Evolutionary conservation across 2,329 filamentous ascomycete species (phyloP).

Genomic region (Bisporella sp.): DNA sequence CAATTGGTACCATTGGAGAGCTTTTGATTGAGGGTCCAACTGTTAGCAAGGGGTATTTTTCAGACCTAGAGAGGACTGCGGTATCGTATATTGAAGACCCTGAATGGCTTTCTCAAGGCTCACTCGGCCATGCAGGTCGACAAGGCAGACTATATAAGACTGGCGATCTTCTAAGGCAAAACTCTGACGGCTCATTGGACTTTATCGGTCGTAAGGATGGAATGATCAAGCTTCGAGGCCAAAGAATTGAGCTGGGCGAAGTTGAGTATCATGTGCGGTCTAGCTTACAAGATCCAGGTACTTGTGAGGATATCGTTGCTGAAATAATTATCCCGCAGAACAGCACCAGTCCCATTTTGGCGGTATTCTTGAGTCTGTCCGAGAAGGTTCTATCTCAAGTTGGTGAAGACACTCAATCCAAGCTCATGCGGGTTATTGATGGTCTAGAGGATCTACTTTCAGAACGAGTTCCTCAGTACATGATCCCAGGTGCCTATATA

Average conservation of each 20-base stretch:
- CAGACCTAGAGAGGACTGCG: slow-evolving; percentile 48
- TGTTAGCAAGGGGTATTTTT: slow-evolving; percentile 53
- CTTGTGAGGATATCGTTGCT: slow-evolving; percentile 15
- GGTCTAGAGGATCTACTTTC: slow-evolving; percentile 7
- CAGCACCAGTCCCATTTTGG: slow-evolving; percentile 23
- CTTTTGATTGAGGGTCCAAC: slow-evolving; percentile 37
- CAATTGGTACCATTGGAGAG: slow-evolving; percentile 16
- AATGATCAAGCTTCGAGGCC: slow-evolving; percentile 60
- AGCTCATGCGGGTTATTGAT: slow-evolving; percentile 34
- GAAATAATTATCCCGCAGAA: slow-evolving; percentile 26
- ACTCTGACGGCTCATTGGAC: slow-evolving; percentile 41
- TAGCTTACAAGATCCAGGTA: background rate
- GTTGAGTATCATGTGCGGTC: slow-evolving; percentile 33
- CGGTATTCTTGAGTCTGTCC: slow-evolving; percentile 24
- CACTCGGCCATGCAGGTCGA: slow-evolving; percentile 25
- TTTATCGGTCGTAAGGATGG: slow-evolving; percentile 58
- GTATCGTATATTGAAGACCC: slow-evolving; percentile 51
- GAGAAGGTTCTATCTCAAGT: background rate
- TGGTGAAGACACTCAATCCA: slow-evolving; percentile 8
- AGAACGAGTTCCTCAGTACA: slow-evolving; percentile 27
- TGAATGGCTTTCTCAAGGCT: slow-evolving; percentile 36
- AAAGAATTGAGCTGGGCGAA: slow-evolving; percentile 51
- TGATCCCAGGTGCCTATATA: slow-evolving; percentile 26
- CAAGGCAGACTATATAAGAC: slow-evolving; percentile 48
- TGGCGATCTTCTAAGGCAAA: slow-evolving; percentile 49